Base-by-base conservation (phyloP, 495 filamentous ascomycete genomes). In the Penicillium daleae region DNA sequence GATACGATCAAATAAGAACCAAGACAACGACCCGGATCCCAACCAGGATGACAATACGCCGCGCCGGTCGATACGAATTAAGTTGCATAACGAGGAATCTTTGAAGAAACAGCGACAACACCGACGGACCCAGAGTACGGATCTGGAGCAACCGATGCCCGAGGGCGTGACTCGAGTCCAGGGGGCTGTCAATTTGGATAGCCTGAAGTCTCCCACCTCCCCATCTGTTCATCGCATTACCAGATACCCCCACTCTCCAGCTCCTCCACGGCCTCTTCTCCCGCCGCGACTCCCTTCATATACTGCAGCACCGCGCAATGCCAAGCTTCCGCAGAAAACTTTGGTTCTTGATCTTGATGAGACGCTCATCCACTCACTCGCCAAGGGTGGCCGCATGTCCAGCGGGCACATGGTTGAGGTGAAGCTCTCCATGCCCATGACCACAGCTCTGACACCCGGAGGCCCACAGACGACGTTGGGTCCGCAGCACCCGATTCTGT, bases 341-440 rank as follows among this genome's bases (percentile, higher is more conserved):
- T 75, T 99, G 60, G 94, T 99, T 66, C 82, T 99, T 29, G 95
- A 99, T 72, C 85, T 99, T 17, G 95, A 99, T 73, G 95, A 99
- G 71, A 99, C 95, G 0, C 79, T 99, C 56, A 98, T 99, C 69
- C 95, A 99, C 79, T 97, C 92, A 72, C 89, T 97, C 77, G 92
- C 94, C 49, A 97, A 97, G 74, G 95, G 95, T 29, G 93, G 94
- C 37, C 86, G 93, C 42, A 97, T 97, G 92, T 91, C 89, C 66
- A 93, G 91, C 27, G 95, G 95, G 24, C 96, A 99, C 76, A 98
- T 98, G 95, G 94, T 99, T 33, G 95, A 99, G 78, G 95, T 99
- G 66, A 95, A 94, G 69, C 84, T 98, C 52, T 86, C 89, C 67
- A 79, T 85, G 56, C 79, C 84, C 15, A 77, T 85, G 65, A 85